Evolutionary conservation across 306 rosid genomes (phyloP).

Genomic region (Cucurbita argyrosperma): DNA sequence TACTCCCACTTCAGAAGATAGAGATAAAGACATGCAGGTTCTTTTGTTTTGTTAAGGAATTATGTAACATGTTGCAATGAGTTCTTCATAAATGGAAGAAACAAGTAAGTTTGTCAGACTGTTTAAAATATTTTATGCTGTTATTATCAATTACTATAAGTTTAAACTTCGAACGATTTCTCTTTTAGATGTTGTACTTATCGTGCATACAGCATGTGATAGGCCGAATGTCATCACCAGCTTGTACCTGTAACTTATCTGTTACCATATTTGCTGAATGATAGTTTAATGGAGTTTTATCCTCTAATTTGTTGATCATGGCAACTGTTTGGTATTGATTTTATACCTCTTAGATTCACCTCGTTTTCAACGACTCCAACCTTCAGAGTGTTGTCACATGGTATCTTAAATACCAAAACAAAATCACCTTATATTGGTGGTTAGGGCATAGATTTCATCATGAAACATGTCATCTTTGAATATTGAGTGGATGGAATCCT

Average conservation of each 20-base stretch:
- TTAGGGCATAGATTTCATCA: neutral
- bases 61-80: slow-evolving; percentile 32
- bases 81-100: slow-evolving; percentile 19
- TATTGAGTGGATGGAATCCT: neutral
- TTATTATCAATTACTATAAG: neutral
- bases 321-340: neutral
- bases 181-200: neutral
- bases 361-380: neutral
- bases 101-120: slow-evolving; percentile 45
- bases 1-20: slow-evolving; percentile 15
- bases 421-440: neutral
- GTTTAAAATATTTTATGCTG: neutral
- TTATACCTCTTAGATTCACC: neutral
- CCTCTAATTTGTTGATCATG: neutral
- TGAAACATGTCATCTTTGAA: neutral
- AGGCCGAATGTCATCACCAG: neutral
- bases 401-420: neutral
- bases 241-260: neutral
- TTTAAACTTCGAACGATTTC: neutral
- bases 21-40: slow-evolving; percentile 19
- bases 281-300: neutral
- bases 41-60: slow-evolving; percentile 29
- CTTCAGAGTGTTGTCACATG: neutral
- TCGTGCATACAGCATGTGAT: neutral
- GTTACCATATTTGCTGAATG: neutral